Evolutionary conservation across 2,329 filamentous ascomycete genomes (phyloP).

Genomic region (Fusarium nelsonii): DNA sequence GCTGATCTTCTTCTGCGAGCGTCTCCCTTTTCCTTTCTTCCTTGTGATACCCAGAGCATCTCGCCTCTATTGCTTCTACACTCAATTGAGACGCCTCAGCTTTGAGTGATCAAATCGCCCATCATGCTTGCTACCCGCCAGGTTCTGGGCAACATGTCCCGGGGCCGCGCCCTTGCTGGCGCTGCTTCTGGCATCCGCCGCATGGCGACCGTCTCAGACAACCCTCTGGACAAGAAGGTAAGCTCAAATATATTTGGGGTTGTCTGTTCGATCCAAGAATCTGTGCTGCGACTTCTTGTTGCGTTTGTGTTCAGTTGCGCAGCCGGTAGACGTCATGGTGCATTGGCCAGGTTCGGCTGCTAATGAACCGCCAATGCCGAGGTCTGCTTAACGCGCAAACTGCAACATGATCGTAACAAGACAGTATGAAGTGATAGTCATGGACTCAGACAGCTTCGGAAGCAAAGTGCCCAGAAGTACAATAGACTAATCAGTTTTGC

Average conservation of each 20-base stretch:
- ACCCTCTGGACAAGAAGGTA: constrained; percentile 90
- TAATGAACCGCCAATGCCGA: constrained; percentile 22
- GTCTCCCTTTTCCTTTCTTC: constrained; percentile 37
- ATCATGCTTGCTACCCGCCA: constrained; percentile 79
- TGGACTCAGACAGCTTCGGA: background rate
- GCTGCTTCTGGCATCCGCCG: constrained; percentile 73
- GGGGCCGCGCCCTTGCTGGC: constrained; percentile 67
- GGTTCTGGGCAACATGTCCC: constrained; percentile 74
- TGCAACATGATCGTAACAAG: background rate
- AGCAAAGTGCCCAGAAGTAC: background rate
- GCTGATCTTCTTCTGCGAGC: constrained; percentile 40
- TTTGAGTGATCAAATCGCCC: constrained; percentile 37
- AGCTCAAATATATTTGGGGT: constrained; percentile 39
- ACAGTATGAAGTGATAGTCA: background rate
- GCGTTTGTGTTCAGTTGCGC: constrained; percentile 2
- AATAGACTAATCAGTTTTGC: constrained; percentile 35
- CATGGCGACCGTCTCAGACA: constrained; percentile 89
- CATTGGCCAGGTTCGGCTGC: constrained; percentile 21
- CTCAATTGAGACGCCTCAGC: constrained; percentile 39
- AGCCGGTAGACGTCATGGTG: constrained; percentile 30
- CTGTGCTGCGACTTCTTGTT: background rate
- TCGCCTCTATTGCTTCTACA: constrained; percentile 36
- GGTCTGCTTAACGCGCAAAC: background rate
- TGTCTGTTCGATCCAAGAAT: background rate
- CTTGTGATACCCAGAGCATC: constrained; percentile 48